phyloP scores from a whole-genome alignment of 176 grass and related monocot genomes.

The Poa pratensis region DNA sequence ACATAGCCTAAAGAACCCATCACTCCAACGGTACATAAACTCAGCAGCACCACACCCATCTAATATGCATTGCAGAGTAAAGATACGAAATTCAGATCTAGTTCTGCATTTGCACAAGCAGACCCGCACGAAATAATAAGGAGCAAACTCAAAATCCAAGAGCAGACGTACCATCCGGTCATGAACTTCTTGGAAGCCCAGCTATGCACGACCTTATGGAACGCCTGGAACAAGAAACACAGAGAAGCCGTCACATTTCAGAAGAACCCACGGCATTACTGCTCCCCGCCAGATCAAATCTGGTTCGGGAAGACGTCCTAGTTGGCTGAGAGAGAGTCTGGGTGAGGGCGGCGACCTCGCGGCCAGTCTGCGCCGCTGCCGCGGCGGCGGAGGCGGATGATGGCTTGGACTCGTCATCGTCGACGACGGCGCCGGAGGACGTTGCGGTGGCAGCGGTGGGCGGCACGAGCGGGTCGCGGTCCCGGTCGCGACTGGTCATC shows the following conservation, averaged over 20 bases:
- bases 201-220: conserved; percentile 73
- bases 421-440: conserved; percentile 20
- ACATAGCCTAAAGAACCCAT: conserved; percentile 14
- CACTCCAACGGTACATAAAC: background rate
- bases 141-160: background rate
- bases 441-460: conserved; percentile 27
- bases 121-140: background rate
- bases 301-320: background rate
- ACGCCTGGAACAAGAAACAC: conserved; percentile 54
- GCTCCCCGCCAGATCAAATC: conserved; percentile 39
- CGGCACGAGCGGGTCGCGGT: conserved; percentile 58
- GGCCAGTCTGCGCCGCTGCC: conserved; percentile 52
- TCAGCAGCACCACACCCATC: background rate
- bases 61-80: background rate
- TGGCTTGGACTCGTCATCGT: conserved; percentile 58
- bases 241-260: conserved; percentile 40
- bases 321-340: no score
- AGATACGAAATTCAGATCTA: background rate
- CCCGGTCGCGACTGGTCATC: conserved; percentile 54
- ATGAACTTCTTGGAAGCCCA: conserved; percentile 93
- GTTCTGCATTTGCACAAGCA: background rate
- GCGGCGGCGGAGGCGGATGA: conserved; percentile 47
- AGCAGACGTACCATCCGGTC: conserved; percentile 68
- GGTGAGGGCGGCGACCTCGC: conserved; percentile 46
- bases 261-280: background rate